phyloP scores from a whole-genome alignment of 495 filamentous ascomycete species.

The Talaromyces borbonicus region DNA sequence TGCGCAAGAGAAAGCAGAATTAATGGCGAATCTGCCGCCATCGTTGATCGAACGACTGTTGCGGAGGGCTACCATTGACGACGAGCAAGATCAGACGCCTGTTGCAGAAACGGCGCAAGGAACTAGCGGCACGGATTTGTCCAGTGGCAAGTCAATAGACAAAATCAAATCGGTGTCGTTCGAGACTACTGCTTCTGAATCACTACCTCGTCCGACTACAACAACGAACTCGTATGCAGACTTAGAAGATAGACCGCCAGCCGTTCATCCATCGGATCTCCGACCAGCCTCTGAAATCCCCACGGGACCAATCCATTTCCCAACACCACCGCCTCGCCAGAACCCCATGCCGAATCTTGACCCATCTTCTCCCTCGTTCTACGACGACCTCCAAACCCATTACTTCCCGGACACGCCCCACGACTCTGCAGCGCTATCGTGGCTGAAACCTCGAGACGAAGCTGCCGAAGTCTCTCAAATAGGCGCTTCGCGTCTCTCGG shows the following conservation, averaged over 20 bases:
- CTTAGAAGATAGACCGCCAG: constrained; percentile 27
- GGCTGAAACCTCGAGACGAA: constrained; percentile 62
- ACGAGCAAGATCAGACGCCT: constrained; percentile 23
- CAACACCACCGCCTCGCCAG: constrained; percentile 39
- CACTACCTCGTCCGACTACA: constrained; percentile 17
- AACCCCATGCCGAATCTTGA: constrained; percentile 59
- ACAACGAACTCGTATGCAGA: too few species aligned
- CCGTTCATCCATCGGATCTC: constrained; percentile 27
- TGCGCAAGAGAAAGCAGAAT: constrained; percentile 60
- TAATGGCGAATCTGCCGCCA: constrained; percentile 59
- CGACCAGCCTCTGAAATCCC: constrained; percentile 33
- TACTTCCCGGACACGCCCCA: constrained; percentile 84
- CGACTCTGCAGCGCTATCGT: constrained; percentile 77
- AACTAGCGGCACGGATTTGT: neutral
- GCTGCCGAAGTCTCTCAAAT: constrained; percentile 43
- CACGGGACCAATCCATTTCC: constrained; percentile 49
- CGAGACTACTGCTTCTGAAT: constrained; percentile 8
- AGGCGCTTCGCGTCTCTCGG: constrained; percentile 31
- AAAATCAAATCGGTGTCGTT: constrained; percentile 14
- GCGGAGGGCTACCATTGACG: constrained; percentile 68
- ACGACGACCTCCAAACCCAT: constrained; percentile 71
- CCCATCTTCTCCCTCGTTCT: constrained; percentile 71
- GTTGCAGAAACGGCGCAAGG: neutral
- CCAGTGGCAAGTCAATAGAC: neutral
- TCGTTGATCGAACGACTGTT: constrained; percentile 66